A percentile compares a stretch with the other conserved stretches of the same genome.
These are phyloP conservation scores for Flueggea neowawraea DNA, from an alignment of 441 rosid genomes.

Conservation along the genomic window DNA sequence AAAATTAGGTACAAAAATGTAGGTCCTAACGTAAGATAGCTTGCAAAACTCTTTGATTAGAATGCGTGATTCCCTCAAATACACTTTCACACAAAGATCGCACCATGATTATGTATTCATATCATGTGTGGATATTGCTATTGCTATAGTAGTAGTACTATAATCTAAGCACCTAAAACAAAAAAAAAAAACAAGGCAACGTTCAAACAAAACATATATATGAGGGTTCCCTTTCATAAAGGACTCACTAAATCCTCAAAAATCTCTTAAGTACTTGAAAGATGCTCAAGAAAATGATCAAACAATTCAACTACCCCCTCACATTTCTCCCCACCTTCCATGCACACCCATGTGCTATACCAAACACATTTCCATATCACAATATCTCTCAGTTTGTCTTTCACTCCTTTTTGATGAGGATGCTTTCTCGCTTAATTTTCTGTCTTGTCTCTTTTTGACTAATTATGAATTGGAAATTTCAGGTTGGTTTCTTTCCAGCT, in stretches of 20 bases:
- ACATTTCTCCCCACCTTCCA: constrained; percentile 20
- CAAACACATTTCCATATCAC: constrained; percentile 18
- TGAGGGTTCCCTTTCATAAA: neutral
- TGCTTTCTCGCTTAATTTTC: neutral
- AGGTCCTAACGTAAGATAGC: constrained; percentile 13
- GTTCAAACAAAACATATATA: constrained; percentile 1
- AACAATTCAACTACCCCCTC: constrained; percentile 11
- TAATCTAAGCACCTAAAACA: too few relatives aligned
- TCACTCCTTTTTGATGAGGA: neutral
- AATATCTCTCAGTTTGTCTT: constrained; percentile 1
- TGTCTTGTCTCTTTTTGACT: constrained; percentile 13
- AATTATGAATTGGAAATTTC: neutral
- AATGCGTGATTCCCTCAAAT: constrained; percentile 24
- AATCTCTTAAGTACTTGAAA: neutral
- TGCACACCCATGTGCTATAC: constrained; percentile 19
- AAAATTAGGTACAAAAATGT: constrained; percentile 14
- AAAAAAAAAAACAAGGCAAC: neutral
- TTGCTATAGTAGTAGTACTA: too few relatives aligned
- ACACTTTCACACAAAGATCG: neutral
- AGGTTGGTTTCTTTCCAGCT: neutral
- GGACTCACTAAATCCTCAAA: neutral
- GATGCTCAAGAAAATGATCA: constrained; percentile 10
- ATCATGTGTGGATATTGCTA: too few relatives aligned
- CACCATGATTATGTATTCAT: neutral
- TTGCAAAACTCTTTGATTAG: constrained; percentile 25